Evolutionary conservation across 2,329 filamentous ascomycete species (phyloP), one percentile per base, ranked within the genome.

Genomic region (Epichloe scottii): DNA sequence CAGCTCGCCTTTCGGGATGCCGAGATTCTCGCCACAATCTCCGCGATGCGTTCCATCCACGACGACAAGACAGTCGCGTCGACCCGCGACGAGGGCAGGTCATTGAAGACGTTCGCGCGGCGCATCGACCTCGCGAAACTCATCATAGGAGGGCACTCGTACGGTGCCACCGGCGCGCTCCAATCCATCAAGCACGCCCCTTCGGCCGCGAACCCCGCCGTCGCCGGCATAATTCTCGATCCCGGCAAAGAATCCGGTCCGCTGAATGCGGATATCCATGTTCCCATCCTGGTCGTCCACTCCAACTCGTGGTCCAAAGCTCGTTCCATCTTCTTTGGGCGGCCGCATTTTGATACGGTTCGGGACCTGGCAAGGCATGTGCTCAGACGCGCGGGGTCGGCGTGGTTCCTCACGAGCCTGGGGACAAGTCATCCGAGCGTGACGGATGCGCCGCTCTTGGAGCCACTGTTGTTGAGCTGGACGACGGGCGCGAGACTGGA

Each of bases 391-490:
- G 63, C 69, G 14, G 69, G 71, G 44, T 60, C 71, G 4, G 67
- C 68, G 2, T 79, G 76, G 76, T 79, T 79, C 62, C 62, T 78
- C 58, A 79, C 76, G 1, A 72, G 71, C 30, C 59, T 77, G 1
- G 73, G 74, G 34, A 79, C 76, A 0, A 67, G 79, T 0, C 82
- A 86, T 58, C 80, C 82, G 0, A 79, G 75, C 10, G 77, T 84
- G 19, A 84, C 82, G 0, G 82, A 85, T 58, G 82, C 82, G 15
- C 81, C 82, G 0, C 68, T 85, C 3, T 72, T 86, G 7, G 75
- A 84, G 54, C 82, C 82, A 0, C 65, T 75, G 48, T 66, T 85
- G 30, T 68, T 85, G 43, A 73, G 76, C 51, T 76, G 78, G 68
- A 78, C 78, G 0, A 84, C 81, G 0, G 79, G 80, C 0, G 77